These are phyloP conservation scores for Jacaranda copaia DNA, from an alignment of 257 asterid species.

Conservation along the genomic window DNA sequence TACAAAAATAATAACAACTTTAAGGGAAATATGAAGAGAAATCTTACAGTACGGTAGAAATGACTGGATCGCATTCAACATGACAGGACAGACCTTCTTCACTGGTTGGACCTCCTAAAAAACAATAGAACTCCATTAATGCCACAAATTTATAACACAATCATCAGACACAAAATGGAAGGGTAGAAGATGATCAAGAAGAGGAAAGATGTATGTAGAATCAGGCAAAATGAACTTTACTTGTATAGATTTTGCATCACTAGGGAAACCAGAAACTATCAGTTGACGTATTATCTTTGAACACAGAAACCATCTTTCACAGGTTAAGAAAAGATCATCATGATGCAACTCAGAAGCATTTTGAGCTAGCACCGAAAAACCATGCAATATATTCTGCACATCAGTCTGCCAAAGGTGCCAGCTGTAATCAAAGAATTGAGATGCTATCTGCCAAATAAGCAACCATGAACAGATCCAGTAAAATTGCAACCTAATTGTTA, in stretches of 20 bases:
- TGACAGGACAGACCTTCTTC: conserved; percentile 83
- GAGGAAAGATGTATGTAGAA: conserved; percentile 22
- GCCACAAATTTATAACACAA: conserved; percentile 22
- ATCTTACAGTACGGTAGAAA: conserved; percentile 84
- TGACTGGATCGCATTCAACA: conserved; percentile 84
- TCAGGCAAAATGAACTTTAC: conserved; percentile 41
- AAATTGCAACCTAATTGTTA: conserved; percentile 32
- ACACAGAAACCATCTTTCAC: conserved; percentile 97
- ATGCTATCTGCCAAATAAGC: conserved; percentile 85
- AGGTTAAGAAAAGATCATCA: conserved; percentile 81
- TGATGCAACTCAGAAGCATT: conserved; percentile 68
- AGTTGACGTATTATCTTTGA: conserved; percentile 89
- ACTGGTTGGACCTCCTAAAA: conserved; percentile 91
- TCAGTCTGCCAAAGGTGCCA: conserved; percentile 99
- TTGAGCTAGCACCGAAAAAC: conserved; percentile 81
- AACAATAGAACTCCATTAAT: conserved; percentile 35
- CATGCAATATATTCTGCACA: conserved; percentile 76
- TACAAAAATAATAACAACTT: conserved; percentile 7
- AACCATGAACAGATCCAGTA: conserved; percentile 43
- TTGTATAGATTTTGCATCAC: conserved; percentile 82
- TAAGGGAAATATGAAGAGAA: conserved; percentile 35
- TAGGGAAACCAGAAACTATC: conserved; percentile 82
- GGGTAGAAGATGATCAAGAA: conserved; percentile 29
- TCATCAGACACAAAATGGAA: conserved; percentile 1
- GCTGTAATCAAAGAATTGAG: conserved; percentile 92